These are phyloP conservation scores for Cystobasidium pallidum DNA, from an alignment of 1,284 basidiomycete genomes.

Conservation along the genomic window DNA sequence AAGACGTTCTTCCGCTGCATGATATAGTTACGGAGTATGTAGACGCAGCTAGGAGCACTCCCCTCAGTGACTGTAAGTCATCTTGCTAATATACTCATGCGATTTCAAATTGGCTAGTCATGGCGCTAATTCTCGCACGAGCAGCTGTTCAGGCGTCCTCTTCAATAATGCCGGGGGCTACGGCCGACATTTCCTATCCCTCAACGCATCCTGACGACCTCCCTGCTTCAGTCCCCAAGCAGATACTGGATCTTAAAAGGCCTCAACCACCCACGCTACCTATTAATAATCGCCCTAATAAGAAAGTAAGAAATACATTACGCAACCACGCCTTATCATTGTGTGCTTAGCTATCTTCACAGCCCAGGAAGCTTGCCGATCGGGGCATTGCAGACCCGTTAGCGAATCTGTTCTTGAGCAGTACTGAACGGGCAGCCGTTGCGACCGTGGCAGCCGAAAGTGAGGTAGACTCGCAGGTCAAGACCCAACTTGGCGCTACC, in stretches of 20 bases:
- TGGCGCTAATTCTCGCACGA: not conserved
- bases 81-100: too few relatives aligned
- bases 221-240: conserved; percentile 16
- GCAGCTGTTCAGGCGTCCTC: conserved; percentile 6
- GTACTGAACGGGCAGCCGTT: not conserved
- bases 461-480: not conserved
- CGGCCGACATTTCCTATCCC: conserved; percentile 37
- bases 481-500: not conserved
- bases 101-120: too few relatives aligned
- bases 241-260: not conserved
- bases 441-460: not conserved
- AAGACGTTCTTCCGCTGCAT: not conserved
- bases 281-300: not conserved
- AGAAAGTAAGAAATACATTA: conserved; percentile 14
- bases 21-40: not conserved
- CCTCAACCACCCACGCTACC: not conserved
- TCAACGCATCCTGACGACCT: conserved; percentile 27
- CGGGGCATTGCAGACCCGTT: conserved; percentile 20
- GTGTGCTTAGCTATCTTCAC: not conserved
- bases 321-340: too few relatives aligned
- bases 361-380: conserved; percentile 35
- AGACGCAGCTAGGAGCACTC: not conserved
- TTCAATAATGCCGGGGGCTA: conserved; percentile 16
- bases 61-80: too few relatives aligned
- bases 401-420: conserved; percentile 10